A percentile compares a stretch with the other conserved stretches of the same genome.
phyloP scores from a whole-genome alignment of 1,284 basidiomycete species.

The Ganoderma sinense region DNA sequence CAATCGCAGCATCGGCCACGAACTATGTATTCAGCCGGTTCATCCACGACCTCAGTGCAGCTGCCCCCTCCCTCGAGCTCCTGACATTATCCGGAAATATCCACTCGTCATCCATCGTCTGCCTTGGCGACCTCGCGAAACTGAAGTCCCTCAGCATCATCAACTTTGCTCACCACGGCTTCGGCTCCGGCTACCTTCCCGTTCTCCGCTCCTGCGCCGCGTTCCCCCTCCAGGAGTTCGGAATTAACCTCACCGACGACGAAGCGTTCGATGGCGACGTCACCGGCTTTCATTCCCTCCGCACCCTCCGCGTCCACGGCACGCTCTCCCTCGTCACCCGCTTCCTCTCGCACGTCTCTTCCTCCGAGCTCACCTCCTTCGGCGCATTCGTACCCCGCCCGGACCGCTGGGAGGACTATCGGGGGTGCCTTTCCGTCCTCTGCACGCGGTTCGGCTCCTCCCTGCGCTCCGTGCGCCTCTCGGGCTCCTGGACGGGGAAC shows the following conservation, averaged over 20 bases:
- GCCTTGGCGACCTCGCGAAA: conserved; percentile 12
- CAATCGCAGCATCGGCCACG: not conserved
- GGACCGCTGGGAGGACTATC: conserved; percentile 19
- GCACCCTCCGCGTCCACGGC: conserved; percentile 21
- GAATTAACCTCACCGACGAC: conserved; percentile 18
- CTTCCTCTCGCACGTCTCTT: conserved; percentile 19
- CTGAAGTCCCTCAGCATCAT: conserved; percentile 18
- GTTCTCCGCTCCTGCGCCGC: conserved; percentile 22
- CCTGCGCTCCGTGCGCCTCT: conserved; percentile 17
- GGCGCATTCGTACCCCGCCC: conserved; percentile 19
- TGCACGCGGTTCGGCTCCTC: conserved; percentile 15
- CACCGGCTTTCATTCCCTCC: conserved; percentile 17
- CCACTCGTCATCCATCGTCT: conserved; percentile 14
- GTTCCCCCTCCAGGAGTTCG: conserved; percentile 17
- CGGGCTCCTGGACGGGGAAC: conserved; percentile 22
- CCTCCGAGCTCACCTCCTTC: conserved; percentile 17
- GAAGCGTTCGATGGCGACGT: conserved; percentile 6
- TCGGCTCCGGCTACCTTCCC: conserved; percentile 13
- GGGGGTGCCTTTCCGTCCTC: conserved; percentile 12
- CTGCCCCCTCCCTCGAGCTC: conserved; percentile 13
- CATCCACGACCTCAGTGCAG: conserved; percentile 8
- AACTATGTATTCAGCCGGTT: conserved; percentile 8
- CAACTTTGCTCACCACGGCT: conserved; percentile 20
- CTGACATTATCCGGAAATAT: conserved; percentile 22
- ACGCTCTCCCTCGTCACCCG: conserved; percentile 19